A percentile compares a stretch with the other conserved stretches of the same genome.
These are phyloP conservation scores for Cenchrus americanus DNA, from an alignment of 176 grass and related monocot species.

Conservation along the genomic window DNA sequence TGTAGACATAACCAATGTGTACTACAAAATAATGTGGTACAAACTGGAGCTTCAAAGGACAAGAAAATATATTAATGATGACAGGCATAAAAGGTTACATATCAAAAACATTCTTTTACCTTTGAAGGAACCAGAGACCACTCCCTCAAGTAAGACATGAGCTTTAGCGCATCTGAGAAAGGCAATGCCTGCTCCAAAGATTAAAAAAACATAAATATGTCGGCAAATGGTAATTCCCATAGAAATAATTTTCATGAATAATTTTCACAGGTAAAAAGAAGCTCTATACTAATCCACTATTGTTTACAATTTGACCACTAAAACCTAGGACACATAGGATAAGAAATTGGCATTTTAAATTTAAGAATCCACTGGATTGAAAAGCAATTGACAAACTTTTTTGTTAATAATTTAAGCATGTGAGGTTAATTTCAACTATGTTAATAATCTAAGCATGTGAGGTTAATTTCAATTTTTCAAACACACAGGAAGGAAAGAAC, in stretches of 20 bases:
- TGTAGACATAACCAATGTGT: not conserved
- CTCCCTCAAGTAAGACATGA: conserved; percentile 93
- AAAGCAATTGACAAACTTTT: not conserved
- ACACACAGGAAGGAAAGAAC: not conserved
- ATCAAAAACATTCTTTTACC: conserved; percentile 46
- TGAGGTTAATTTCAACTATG: not conserved
- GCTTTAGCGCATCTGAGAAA: conserved; percentile 91
- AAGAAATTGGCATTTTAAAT: no score
- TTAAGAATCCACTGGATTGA: not conserved
- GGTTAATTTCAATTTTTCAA: not conserved
- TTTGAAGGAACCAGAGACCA: conserved; percentile 80
- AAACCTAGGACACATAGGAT: not conserved
- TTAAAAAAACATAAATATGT: conserved; percentile 21
- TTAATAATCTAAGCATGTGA: not conserved
- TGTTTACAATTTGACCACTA: not conserved
- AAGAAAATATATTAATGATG: not conserved
- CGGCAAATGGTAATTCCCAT: not conserved
- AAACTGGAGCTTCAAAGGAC: not conserved
- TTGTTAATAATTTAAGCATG: not conserved
- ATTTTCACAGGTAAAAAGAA: not conserved
- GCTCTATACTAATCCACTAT: not conserved
- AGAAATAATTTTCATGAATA: not conserved
- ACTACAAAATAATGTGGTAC: conserved; percentile 14
- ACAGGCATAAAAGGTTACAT: not conserved
- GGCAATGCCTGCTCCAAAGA: conserved; percentile 69